phyloP scores from a whole-genome alignment of 2,329 filamentous ascomycete species.

The Botryotinia calthae region DNA sequence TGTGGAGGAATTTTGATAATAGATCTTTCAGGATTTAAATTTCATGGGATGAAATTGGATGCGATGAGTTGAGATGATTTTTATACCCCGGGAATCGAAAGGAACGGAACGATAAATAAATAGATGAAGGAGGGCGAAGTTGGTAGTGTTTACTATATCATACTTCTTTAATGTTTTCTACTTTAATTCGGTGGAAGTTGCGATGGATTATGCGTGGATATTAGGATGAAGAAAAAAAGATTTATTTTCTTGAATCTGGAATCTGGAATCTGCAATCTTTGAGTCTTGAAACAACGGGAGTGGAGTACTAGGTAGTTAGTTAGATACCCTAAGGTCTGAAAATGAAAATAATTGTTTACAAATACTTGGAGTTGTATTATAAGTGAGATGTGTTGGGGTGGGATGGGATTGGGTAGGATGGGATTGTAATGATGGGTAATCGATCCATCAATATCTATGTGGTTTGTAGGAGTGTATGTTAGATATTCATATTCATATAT shows the following conservation, averaged over 20 bases:
- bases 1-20: not conserved
- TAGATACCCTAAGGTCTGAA: not conserved
- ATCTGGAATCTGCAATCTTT: not conserved
- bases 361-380: not conserved
- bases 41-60: not conserved
- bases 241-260: not conserved
- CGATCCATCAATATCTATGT: too few species aligned
- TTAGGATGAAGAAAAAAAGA: not conserved
- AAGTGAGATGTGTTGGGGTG: not conserved
- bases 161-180: not conserved
- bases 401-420: too few species aligned
- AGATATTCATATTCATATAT: too few species aligned
- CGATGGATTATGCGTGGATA: not conserved
- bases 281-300: not conserved
- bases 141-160: not conserved
- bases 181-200: not conserved
- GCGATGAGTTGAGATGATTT: not conserved
- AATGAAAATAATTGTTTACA: not conserved
- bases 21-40: not conserved
- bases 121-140: not conserved
- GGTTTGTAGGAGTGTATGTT: too few species aligned
- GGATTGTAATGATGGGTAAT: too few species aligned
- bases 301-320: not conserved
- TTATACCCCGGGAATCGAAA: constrained; percentile 6
- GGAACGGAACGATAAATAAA: not conserved